Evolutionary conservation across 2,329 filamentous ascomycete species (phyloP), one percentile per base, ranked within the genome.

Genomic region (Aspergillus sp.): DNA sequence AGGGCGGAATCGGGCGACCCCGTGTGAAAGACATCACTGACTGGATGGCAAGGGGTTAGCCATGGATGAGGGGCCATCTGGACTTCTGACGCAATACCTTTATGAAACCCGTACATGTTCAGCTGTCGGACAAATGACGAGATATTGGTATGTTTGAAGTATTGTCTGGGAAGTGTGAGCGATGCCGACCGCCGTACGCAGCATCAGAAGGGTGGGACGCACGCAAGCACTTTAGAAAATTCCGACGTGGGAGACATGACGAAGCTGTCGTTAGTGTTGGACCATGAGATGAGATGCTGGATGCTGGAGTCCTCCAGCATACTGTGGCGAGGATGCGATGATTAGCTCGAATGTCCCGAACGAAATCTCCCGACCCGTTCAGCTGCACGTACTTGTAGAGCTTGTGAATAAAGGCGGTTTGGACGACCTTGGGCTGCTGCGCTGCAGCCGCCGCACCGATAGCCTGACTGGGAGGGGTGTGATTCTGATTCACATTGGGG

Each of bases 61-160:
- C 42, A 47, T 44, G 17, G 44, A 45, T 6, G 13, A 41, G 14
- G 19, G 50, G 49, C 23, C 45, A 47, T 43, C 21, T 29, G 16
- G 25, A 14, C 17, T 21, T 19, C 4, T 31, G 21, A n/a, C 45
- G 34, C 16, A 44, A 70, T 73, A 95, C 92, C 92, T 88, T 99
- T 99, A 71, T 99, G 94, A 73, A 99, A 99, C 5, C 94, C 94
- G 64, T 99, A 99, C 94, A 99, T 99, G 70, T 99, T 99, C 47
- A 99, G 77, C 75, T 99, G 94, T 45, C 94, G 86, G 46, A 99
- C 94, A 71, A 99, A 99, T 1, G 94, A 97, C 10, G 94, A 97
- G 56, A 97, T 96, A 68, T 99, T 99, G 62, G 93, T 99, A 71
- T 99, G 94, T 68, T 99, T 99, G 73, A 99, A 99, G 71, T 99